phyloP scores from a whole-genome alignment of 192 early-diverging fungal species.

The Funneliformis mosseae region DNA sequence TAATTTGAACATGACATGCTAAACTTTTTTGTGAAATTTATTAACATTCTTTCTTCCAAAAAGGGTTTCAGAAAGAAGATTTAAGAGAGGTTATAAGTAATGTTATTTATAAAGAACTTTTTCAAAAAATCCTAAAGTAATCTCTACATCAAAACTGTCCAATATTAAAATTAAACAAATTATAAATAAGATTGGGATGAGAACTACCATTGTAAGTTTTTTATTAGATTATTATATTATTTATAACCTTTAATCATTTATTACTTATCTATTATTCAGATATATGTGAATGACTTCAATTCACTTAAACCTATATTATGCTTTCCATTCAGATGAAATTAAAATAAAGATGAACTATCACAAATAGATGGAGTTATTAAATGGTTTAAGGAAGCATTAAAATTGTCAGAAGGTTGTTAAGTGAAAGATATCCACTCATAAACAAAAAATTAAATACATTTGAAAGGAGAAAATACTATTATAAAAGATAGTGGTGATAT shows the following conservation, averaged over 20 bases:
- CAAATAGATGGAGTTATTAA: conserved; percentile 14
- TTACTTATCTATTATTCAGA: conserved; percentile 17
- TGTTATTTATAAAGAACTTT: too few relatives aligned
- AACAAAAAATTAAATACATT: background rate
- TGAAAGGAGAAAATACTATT: background rate
- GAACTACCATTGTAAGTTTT: background rate
- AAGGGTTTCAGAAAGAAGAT: too few relatives aligned
- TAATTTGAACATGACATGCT: too few relatives aligned
- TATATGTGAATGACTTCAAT: conserved; percentile 11
- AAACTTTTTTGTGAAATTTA: too few relatives aligned
- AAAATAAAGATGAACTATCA: background rate
- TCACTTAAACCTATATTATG: conserved; percentile 1
- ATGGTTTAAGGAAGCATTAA: conserved; percentile 17
- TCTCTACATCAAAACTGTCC: conserved; percentile 2
- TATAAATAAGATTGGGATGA: conserved; percentile 7
- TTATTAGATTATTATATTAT: background rate
- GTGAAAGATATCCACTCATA: conserved; percentile 3
- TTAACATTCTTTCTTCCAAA: too few relatives aligned
- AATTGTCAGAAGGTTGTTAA: background rate
- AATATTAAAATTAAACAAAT: background rate
- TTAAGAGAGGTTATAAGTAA: too few relatives aligned
- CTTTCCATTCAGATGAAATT: background rate
- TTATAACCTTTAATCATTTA: background rate
- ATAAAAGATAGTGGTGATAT: background rate
- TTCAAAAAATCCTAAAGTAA: background rate